Evolutionary conservation across 495 filamentous ascomycete species (phyloP), one percentile per base, ranked within the genome.

Genomic region (Penicillium antarcticum): DNA sequence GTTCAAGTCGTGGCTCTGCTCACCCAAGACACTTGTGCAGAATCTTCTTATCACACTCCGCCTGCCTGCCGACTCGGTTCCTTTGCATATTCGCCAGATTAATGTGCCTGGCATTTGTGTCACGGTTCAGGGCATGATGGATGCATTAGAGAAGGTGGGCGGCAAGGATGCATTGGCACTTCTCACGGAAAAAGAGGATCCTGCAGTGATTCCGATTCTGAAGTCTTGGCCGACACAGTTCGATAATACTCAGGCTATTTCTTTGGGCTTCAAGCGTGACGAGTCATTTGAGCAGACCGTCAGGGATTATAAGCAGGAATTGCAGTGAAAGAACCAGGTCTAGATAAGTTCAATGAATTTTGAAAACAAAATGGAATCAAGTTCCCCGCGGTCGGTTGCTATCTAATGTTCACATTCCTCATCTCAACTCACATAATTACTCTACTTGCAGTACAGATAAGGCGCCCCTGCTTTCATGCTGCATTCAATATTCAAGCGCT

Each of bases 81-180:
- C 79, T 21, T 51, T 45, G 19, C 76, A 87, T 57, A 79, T 77
- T 31, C 72, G 87, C 29, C 78, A 81, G 49, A 75, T 90, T 40
- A 87, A 88, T 65, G 70, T 89, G 16, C 87, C 87, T 1, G 87
- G 87, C 0, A 82, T 87, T 34, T 81, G 80, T 19, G 84, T 85
- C 18, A 87, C 77, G 2, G 73, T 88, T 5, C 80, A 85, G 68
- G 83, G 87, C 53, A 80, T 90, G 75, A 78, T 88, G 75, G 83
- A 89, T 60, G 81, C 86, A 18, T 57, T 91, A 60, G 81, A 72
- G 17, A 81, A 77, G 58, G 78, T 87, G 12, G 87, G 80, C 0
- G 87, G 87, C 0, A 73, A 82, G 66, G 85, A 89, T 4, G 83
- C 77, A 64, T 48, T 89, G 63, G 62, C 66, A 51, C 65, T 84